phyloP scores from a whole-genome alignment of 1,139 yeast species.

The Nakaseomyces nivariensis region DNA sequence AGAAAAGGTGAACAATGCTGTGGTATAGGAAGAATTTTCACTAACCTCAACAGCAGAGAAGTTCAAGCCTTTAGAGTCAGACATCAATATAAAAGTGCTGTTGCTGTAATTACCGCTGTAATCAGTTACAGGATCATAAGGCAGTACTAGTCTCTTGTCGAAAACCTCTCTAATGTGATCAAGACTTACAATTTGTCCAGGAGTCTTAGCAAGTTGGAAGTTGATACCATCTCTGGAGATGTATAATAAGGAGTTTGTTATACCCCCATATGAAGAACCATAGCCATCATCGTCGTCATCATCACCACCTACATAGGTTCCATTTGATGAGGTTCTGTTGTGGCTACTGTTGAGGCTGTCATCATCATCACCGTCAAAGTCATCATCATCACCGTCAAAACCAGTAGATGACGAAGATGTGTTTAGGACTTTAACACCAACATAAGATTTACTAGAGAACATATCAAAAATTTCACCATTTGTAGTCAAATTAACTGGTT shows the following conservation, averaged over 20 bases:
- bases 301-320: background rate
- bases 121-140: background rate
- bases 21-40: background rate
- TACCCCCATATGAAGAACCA: background rate
- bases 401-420: background rate
- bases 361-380: background rate
- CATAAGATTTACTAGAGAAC: background rate
- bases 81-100: background rate
- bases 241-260: background rate
- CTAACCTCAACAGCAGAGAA: background rate
- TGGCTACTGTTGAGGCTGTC: background rate
- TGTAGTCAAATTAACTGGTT: background rate
- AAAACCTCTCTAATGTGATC: background rate
- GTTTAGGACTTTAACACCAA: background rate
- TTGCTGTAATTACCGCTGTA: background rate
- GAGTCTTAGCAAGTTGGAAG: background rate
- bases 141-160: background rate
- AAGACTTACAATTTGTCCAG: background rate
- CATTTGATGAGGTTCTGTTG: background rate
- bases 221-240: background rate
- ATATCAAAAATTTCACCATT: background rate
- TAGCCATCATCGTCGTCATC: background rate
- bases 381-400: background rate
- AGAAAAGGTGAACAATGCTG: background rate
- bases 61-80: constrained; percentile 1